Conservation (phyloP, 1,284 basidiomycete species). For the Pseudozyma sp. region DNA sequence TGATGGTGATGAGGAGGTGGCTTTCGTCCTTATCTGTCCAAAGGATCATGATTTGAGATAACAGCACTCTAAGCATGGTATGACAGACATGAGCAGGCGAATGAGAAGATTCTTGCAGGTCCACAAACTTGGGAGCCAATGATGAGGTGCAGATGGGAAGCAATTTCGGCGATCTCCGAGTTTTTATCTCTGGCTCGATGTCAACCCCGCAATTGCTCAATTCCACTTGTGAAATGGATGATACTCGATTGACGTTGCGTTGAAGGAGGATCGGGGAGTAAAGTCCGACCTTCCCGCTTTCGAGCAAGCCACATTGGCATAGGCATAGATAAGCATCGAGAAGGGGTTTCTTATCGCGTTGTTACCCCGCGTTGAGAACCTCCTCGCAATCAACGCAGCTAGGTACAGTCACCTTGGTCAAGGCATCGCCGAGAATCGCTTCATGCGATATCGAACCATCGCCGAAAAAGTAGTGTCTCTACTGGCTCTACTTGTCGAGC, state of each 20-base stretch:
- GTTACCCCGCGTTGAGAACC: conserved; percentile 30
- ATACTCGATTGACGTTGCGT: no score
- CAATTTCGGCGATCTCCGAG: conserved; percentile 43
- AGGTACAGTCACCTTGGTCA: background rate
- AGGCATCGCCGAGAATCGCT: background rate
- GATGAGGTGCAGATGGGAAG: background rate
- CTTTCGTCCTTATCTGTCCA: background rate
- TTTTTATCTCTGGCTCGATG: conserved; percentile 16
- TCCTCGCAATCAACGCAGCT: background rate
- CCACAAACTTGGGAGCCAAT: conserved; percentile 21
- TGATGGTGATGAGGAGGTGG: background rate
- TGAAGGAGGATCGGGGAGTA: no score
- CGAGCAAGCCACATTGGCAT: no score
- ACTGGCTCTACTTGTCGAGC: no score
- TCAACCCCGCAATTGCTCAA: background rate
- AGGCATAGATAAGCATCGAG: no score
- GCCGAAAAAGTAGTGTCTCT: no score
- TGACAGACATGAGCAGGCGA: background rate
- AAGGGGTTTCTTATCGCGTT: conserved; percentile 11
- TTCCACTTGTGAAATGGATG: no score
- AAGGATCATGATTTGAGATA: background rate
- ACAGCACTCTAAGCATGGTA: background rate
- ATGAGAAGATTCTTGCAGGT: background rate
- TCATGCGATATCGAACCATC: no score
- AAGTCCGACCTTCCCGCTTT: no score